These are phyloP conservation scores for Penicillium bialowiezense DNA, from an alignment of 495 filamentous ascomycete genomes.

Conservation along the genomic window DNA sequence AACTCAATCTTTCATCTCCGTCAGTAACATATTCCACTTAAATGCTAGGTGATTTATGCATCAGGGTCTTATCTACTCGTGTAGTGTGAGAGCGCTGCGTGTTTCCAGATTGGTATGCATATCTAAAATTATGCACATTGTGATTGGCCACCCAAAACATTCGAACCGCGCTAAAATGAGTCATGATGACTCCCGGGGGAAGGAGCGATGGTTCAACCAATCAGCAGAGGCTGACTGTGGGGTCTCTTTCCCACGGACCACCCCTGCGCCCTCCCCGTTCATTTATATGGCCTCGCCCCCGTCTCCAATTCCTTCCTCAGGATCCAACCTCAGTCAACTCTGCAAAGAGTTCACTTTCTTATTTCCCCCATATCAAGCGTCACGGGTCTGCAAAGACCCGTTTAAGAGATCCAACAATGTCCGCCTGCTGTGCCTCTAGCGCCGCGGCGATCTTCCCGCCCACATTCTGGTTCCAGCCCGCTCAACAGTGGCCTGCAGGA, in stretches of 20 bases:
- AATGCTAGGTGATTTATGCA: too few species aligned
- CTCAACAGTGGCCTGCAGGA: slow-evolving; percentile 11
- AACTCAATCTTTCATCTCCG: too few species aligned
- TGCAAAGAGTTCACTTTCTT: not conserved
- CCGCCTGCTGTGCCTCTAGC: slow-evolving; percentile 20
- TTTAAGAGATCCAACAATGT: slow-evolving; percentile 26
- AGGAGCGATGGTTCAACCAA: slow-evolving; percentile 11
- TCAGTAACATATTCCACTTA: too few species aligned
- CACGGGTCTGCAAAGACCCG: slow-evolving; percentile 31
- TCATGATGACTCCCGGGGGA: slow-evolving; percentile 25
- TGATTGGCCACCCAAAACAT: slow-evolving; percentile 11
- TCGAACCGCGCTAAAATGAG: slow-evolving; percentile 27
- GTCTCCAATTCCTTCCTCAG: slow-evolving; percentile 22
- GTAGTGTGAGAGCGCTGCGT: not conserved
- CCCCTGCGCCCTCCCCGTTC: not conserved
- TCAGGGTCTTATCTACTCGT: too few species aligned
- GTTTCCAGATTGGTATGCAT: not conserved
- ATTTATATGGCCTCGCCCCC: slow-evolving; percentile 9
- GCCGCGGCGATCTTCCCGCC: slow-evolving; percentile 20
- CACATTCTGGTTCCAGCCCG: slow-evolving; percentile 19
- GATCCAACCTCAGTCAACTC: slow-evolving; percentile 17
- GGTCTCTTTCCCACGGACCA: slow-evolving; percentile 3
- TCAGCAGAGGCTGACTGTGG: not conserved
- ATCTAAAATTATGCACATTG: not conserved
- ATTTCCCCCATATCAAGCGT: slow-evolving; percentile 8